Base-by-base conservation (phyloP, 768 basidiomycete species). In the Tephrocybe sp. region DNA sequence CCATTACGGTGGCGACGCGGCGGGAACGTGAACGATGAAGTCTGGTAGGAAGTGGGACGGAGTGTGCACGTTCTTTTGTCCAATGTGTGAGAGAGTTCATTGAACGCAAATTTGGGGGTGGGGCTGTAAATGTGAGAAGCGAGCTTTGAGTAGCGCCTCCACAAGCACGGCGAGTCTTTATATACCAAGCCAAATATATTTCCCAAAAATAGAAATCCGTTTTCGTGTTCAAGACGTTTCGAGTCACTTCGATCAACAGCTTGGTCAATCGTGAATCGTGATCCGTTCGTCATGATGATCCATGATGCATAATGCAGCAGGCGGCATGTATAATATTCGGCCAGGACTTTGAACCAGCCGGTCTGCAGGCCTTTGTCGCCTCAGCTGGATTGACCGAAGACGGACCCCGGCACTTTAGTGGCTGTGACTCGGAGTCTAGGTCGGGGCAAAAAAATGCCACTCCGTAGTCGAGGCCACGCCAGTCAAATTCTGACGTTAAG, bases 201-300 rank as follows among this genome's bases (percentile, higher is more conserved):
- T n/a, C n/a, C n/a, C n/a, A n/a, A n/a, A 13, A 18, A 12, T 34
- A 33, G 47, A 15, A 31, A 7, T 13, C 22, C 4, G 3, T 31
- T n/a, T n/a, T n/a, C n/a, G n/a, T n/a, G 27, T n/a, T 41, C 27
- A 6, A 29, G 46, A n/a, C 13, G 12, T 23, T 11, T 45, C 38
- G 50, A 51, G 50, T 51, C 42, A 50, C 21, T 40, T 49, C 40
- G 41, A 49, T 49, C 47, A 27, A 49, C 39, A 33, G 7, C 4
- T n/a, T n/a, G n/a, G n/a, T n/a, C n/a, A n/a, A n/a, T n/a, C n/a
- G 38, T 48, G 25, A 41, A 19, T 12, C 31, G 37, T 43, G 42
- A 45, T 50, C 42, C 49, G 49, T 10, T 10, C 34, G 5, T 11
- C 10, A 36, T 6, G 12, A 30, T 30, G 12, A 30, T 30, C 7